Conservation (phyloP, 2,329 filamentous ascomycete species). For the Colletotrichum destructivum region DNA sequence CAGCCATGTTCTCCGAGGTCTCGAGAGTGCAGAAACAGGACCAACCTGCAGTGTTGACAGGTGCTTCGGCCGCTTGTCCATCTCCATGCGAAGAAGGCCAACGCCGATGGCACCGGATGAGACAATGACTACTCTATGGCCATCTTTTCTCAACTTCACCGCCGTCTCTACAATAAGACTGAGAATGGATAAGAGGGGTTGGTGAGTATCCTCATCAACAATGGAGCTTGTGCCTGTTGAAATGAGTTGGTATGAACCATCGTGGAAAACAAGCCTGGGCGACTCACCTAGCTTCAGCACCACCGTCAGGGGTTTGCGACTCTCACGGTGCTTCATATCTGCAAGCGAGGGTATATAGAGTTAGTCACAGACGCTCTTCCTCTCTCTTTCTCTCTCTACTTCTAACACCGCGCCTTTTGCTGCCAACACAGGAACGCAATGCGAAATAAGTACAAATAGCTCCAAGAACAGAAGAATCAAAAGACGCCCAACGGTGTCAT, state of each 20-base stretch:
- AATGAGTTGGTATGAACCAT: slow-evolving; percentile 9
- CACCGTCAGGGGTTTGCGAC: slow-evolving; percentile 77
- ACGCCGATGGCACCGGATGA: slow-evolving; percentile 98
- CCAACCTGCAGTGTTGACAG: slow-evolving; percentile 86
- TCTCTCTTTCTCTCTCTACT: too few species aligned
- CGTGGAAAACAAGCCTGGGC: neutral
- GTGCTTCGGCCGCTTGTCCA: slow-evolving; percentile 89
- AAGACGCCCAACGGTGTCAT: slow-evolving; percentile 15
- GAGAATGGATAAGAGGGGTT: slow-evolving; percentile 91
- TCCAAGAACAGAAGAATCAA: slow-evolving; percentile 3
- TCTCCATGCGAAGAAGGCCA: slow-evolving; percentile 89
- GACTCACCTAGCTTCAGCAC: slow-evolving; percentile 89
- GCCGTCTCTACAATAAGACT: slow-evolving; percentile 96
- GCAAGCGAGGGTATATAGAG: slow-evolving; percentile 43
- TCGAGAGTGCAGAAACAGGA: neutral
- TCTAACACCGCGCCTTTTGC: neutral
- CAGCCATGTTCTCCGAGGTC: slow-evolving; percentile 1
- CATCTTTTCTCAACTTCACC: slow-evolving; percentile 88
- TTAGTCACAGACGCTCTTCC: slow-evolving; percentile 22
- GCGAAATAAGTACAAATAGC: neutral
- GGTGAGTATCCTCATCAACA: slow-evolving; percentile 94
- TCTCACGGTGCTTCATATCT: slow-evolving; percentile 71
- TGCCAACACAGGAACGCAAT: neutral
- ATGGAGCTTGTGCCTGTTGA: slow-evolving; percentile 94
- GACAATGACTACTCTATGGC: slow-evolving; percentile 94